These are phyloP conservation scores for Plantago ovata DNA, from an alignment of 257 asterid genomes.

Conservation along the genomic window DNA sequence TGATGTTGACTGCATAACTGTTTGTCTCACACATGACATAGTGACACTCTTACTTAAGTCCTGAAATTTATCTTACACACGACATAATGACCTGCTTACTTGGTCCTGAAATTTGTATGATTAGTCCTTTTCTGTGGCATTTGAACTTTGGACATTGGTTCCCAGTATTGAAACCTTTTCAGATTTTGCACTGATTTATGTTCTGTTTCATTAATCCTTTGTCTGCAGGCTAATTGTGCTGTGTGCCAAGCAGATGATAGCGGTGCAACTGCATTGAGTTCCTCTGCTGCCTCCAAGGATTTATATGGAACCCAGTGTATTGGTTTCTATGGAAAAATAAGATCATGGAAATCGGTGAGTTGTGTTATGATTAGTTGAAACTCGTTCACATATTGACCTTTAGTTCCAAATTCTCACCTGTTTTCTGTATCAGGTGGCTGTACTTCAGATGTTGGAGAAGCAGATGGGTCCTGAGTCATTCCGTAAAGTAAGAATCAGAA, in stretches of 20 bases:
- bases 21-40: too few species aligned
- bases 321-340: slow-evolving; percentile 93
- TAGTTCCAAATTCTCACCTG: slow-evolving; percentile 11
- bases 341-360: slow-evolving; percentile 99
- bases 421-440: slow-evolving; percentile 61
- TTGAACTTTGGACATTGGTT: too few species aligned
- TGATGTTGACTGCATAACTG: too few species aligned
- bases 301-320: slow-evolving; percentile 85
- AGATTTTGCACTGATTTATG: slow-evolving; percentile 16
- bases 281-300: slow-evolving; percentile 75
- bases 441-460: slow-evolving; percentile 97
- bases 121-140: too few species aligned
- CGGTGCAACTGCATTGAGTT: slow-evolving; percentile 91
- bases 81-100: too few species aligned
- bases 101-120: too few species aligned
- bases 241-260: slow-evolving; percentile 94
- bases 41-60: too few species aligned
- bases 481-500: slow-evolving; percentile 65
- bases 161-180: slow-evolving; percentile 4
- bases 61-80: too few species aligned
- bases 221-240: slow-evolving; percentile 81
- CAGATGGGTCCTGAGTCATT: slow-evolving; percentile 99
- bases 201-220: slow-evolving; percentile 14
- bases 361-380: slow-evolving; percentile 16
- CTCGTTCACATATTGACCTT: slow-evolving; percentile 10